Evolutionary conservation across 257 asterid species (phyloP).

Genomic region (Ligustrum vulgare): DNA sequence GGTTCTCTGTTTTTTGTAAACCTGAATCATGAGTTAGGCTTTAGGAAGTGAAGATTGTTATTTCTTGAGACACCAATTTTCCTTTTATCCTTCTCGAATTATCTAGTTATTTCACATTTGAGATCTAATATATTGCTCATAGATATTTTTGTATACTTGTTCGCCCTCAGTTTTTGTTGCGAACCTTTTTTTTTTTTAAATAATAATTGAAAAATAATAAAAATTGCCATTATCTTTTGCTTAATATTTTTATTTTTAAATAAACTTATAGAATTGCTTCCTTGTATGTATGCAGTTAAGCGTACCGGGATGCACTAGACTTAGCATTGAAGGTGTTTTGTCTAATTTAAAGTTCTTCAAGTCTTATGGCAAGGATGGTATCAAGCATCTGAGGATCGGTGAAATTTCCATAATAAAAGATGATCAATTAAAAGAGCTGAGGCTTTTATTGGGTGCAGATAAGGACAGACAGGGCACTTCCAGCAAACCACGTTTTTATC

Average conservation of each 20-base stretch:
- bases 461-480: constrained; percentile 29
- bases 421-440: constrained; percentile 53
- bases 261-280: not conserved
- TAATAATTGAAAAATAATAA: not conserved
- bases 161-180: not conserved
- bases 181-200: not conserved
- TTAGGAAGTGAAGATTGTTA: not conserved
- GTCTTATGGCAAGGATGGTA: constrained; percentile 51
- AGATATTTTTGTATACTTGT: not conserved
- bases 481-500: constrained; percentile 45
- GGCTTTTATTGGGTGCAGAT: constrained; percentile 51
- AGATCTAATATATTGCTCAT: not conserved
- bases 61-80: not conserved
- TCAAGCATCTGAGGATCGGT: constrained; percentile 58
- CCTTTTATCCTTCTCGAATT: not conserved
- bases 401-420: constrained; percentile 39
- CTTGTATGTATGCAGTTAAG: constrained; percentile 54
- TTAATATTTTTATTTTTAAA: not conserved
- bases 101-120: not conserved
- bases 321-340: constrained; percentile 42
- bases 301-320: constrained; percentile 55
- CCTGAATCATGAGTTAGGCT: not conserved
- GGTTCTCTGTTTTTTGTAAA: not conserved
- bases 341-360: constrained; percentile 49
- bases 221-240: not conserved